Evolutionary conservation across 2,329 filamentous ascomycete species (phyloP), one percentile per base, ranked within the genome.

Genomic region (Lasiodiplodia theobromae): DNA sequence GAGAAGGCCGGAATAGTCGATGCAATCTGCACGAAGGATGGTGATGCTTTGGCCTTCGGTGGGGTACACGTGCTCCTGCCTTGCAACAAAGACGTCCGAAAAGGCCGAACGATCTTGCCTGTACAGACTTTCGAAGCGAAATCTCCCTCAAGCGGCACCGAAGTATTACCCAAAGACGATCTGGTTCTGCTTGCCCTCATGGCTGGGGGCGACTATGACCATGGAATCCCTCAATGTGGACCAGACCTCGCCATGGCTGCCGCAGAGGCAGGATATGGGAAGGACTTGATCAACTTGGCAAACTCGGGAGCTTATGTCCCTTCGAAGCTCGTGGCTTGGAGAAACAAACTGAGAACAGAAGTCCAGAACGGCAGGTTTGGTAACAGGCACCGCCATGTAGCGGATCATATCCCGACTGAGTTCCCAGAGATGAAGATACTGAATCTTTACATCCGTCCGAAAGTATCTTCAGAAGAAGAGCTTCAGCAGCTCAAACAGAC

Each of bases 1-100:
- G 56, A 60, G 21, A 60, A 25, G 6, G 56, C 34, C 5, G 56
- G 34, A 3, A 44, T 60, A 25, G 56, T 60, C 14, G 56, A 60
- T 23, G 56, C 56, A 16, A 16, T 60, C 6, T 21, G 37, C 21
- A 60, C 34, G 4, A 21, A 23, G n/a, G 56, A 60, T 44, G 56
- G 56, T 12, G 56, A 60, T 28, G 34, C 56, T 4, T 44, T 60
- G 4, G 34, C 38, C 12, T 60, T 60, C 23, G 56, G 56, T 4
- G 52, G 12, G 8, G 14, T 34, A 11, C 12, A 34, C 5, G 52
- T 54, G 25, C 12, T 54, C 3, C 14, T 31, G 18, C 16, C 52
- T 31, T 31, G 23, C 25, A 54, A 54, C 25, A 54, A 54, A 10
- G 23, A 16, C 3, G 18, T 10, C 3, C 14, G 25, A 18, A 18